Base-by-base conservation (phyloP, 306 rosid species). In the Psophocarpus tetragonolobus region DNA sequence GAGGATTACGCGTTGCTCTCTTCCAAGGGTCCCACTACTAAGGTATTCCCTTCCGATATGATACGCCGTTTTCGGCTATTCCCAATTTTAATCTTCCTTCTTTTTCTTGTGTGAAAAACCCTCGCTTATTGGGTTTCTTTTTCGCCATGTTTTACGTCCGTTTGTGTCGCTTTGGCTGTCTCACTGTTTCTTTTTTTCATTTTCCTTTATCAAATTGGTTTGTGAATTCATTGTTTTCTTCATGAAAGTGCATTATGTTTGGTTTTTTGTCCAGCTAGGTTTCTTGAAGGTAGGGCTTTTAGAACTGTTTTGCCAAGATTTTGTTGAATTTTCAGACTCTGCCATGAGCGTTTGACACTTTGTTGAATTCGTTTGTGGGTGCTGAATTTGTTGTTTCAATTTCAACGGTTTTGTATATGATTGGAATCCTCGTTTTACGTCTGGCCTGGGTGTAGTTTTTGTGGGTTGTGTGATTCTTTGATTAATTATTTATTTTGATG, bases 1-100 rank as follows among this genome's bases (percentile, higher is more conserved):
- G 97, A 87, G 47, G 88, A 83, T 77, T 53, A 41, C 65, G 82
- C 78, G 24, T 75, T 86, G 75, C 81, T 61, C 35, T 62, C 87
- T 68, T 33, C 90, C 1, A 90, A 88, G 91, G 87, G 83, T 68
- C 75, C 97, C 81, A 54, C 92, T 10, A 82, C 88, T 35, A 88
- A 89, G 99, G 99, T 95, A 75, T 76, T 74, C 41, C 10, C 15
- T 8, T 78, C 33, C 45, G 12, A 38, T 66, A 20, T 11, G 30
- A 21, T 39, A 66, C 32, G 9, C 4, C 8, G 30, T 68, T 78
- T 57, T 41, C 12, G 44, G 78, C 58, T 35, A 60, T 21, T 15
- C 76, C 75, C 15, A 44, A 29, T 38, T 82, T 65, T 15, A 12
- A 11, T 3, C n/a, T n/a, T 20, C 1, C 20, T 75, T 32, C 8